Evolutionary conservation across 371 early-diverging fungal species (phyloP).

Genomic region (Quaeritorhiza haematococci): DNA sequence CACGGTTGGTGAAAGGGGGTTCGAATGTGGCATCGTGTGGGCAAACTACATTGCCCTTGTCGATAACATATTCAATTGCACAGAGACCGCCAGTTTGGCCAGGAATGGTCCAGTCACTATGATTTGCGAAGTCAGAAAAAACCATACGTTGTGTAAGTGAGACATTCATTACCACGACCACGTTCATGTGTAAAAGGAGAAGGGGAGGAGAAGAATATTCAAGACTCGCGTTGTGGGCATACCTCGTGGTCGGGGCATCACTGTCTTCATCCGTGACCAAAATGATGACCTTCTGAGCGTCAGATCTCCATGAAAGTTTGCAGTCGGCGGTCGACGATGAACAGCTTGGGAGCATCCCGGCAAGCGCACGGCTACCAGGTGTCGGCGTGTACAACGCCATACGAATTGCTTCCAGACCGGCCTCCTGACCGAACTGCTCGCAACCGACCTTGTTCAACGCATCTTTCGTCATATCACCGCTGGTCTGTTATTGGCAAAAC

Average conservation of each 20-base stretch:
- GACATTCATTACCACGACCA: neutral
- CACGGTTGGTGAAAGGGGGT: conserved; percentile 12
- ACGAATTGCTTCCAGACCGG: conserved; percentile 30
- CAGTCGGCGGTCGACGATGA: conserved; percentile 8
- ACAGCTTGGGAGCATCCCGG: neutral
- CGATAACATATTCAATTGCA: conserved; percentile 12
- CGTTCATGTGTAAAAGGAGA: too few relatives aligned
- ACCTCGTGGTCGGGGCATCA: conserved; percentile 20
- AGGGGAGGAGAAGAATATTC: too few relatives aligned
- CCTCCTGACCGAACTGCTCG: conserved; percentile 24
- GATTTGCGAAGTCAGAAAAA: neutral
- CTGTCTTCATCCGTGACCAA: conserved; percentile 37
- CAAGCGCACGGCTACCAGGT: conserved; percentile 3
- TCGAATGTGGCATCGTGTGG: too few relatives aligned
- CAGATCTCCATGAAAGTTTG: conserved; percentile 17
- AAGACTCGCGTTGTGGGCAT: too few relatives aligned
- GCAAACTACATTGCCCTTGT: too few relatives aligned
- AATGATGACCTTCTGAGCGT: conserved; percentile 22
- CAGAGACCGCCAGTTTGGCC: conserved; percentile 20
- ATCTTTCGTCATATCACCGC: conserved; percentile 1
- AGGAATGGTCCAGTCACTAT: conserved; percentile 14
- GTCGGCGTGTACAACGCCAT: conserved; percentile 24
- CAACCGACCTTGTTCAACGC: conserved; percentile 15
- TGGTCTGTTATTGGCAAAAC: conserved; percentile 2
- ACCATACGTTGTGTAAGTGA: neutral